phyloP scores from a whole-genome alignment of 305 asterid genomes.

The Fraxinus sp. region DNA sequence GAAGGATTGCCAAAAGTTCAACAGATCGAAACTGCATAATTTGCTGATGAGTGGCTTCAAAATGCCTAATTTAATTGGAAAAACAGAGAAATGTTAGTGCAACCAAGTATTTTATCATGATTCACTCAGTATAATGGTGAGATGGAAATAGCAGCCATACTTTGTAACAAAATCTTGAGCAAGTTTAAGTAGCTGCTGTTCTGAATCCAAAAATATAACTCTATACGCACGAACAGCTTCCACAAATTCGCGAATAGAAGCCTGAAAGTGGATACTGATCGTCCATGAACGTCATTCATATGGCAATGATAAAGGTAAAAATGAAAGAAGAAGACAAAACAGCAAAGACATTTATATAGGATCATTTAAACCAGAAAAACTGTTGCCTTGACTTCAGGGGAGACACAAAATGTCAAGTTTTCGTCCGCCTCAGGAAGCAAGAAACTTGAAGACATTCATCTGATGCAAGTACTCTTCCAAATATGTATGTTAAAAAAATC shows the following conservation, averaged over 20 bases:
- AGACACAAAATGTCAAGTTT: background rate
- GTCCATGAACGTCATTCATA: background rate
- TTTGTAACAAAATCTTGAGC: conserved; percentile 69
- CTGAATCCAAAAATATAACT: conserved; percentile 84
- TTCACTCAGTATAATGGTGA: conserved; percentile 2
- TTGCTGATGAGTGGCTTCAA: conserved; percentile 41
- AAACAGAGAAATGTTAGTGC: background rate
- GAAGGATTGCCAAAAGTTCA: conserved; percentile 39
- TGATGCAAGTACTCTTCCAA: background rate
- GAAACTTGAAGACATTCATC: background rate
- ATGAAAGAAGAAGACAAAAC: background rate
- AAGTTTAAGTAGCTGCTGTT: conserved; percentile 77
- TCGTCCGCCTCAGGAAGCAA: background rate
- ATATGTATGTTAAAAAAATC: background rate
- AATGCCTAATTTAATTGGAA: conserved; percentile 10
- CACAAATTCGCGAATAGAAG: conserved; percentile 79
- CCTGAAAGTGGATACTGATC: conserved; percentile 44
- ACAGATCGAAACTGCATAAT: conserved; percentile 32
- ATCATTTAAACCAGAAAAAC: background rate
- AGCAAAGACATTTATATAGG: background rate
- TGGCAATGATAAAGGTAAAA: background rate
- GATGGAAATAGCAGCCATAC: conserved; percentile 37
- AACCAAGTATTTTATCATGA: background rate
- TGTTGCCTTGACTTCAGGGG: background rate
- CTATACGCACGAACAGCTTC: conserved; percentile 95